A percentile compares a stretch with the other conserved stretches of the same genome.
Conservation (phyloP, 108 stramenopile genomes). For the Aurantiochytrium sp. region DNA sequence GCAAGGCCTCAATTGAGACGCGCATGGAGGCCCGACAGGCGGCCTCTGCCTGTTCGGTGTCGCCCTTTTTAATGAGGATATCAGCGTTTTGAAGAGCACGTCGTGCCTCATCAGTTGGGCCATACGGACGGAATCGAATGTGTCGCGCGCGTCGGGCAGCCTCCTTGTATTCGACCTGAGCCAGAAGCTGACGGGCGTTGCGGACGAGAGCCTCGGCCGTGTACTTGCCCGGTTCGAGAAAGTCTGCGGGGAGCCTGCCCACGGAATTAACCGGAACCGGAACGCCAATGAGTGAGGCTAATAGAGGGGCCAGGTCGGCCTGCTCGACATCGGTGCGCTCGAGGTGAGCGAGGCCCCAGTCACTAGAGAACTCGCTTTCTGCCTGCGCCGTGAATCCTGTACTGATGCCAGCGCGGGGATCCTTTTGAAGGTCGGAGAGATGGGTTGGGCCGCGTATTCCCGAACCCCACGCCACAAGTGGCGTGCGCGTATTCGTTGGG, state of each 20-base stretch:
- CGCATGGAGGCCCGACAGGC: not conserved
- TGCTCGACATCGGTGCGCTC: not conserved
- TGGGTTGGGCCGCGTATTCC: not conserved
- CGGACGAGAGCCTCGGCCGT: not conserved
- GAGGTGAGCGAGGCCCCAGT: not conserved
- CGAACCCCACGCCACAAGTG: not conserved
- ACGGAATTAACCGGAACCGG: not conserved
- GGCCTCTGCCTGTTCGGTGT: not conserved
- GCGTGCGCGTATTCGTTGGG: constrained; percentile 5
- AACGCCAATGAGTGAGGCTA: not conserved
- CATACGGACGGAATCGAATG: not conserved
- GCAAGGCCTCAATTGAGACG: not conserved
- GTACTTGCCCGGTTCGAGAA: not conserved
- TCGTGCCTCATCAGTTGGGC: not conserved
- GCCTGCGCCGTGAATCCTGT: not conserved
- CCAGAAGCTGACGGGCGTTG: not conserved
- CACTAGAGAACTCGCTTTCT: not conserved
- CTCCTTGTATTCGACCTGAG: constrained; percentile 1
- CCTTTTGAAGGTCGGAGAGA: not conserved
- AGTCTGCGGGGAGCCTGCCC: not conserved
- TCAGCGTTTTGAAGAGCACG: not conserved
- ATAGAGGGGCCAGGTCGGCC: not conserved
- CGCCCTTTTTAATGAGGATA: not conserved
- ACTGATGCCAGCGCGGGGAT: not conserved
- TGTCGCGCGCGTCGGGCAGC: not conserved